Evolutionary conservation across 768 basidiomycete genomes (phyloP).

Genomic region (Podaxis carcinomalis): DNA sequence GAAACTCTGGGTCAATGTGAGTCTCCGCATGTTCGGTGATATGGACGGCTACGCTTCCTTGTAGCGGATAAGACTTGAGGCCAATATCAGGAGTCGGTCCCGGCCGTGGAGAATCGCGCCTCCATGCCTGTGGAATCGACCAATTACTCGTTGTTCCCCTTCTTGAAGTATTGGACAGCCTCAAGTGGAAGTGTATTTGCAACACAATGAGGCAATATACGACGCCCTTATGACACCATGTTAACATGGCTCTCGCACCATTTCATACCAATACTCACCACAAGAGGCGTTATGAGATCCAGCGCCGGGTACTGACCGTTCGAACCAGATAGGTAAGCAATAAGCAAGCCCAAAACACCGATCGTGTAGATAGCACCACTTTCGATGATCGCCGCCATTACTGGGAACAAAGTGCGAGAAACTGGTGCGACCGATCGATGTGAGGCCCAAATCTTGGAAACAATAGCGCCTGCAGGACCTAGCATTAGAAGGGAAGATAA

Average conservation of each 20-base stretch:
- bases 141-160: background rate
- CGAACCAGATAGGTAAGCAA: background rate
- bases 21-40: constrained; percentile 2
- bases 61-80: background rate
- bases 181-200: constrained; percentile 7
- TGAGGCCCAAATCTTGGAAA: background rate
- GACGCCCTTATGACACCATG: background rate
- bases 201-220: constrained; percentile 7
- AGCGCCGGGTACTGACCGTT: constrained; percentile 6
- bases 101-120: background rate
- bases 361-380: constrained; percentile 6
- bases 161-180: background rate
- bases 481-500: background rate
- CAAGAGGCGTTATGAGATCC: constrained; percentile 4
- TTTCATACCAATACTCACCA: background rate
- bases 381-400: constrained; percentile 1
- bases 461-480: background rate
- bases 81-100: background rate
- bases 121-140: background rate
- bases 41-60: background rate
- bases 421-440: background rate
- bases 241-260: background rate
- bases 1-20: background rate
- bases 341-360: background rate
- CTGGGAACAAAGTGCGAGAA: background rate